A percentile compares a stretch with the other conserved stretches of the same genome.
Conservation (phyloP, 208 protist genomes). For the Leishmania arabica region DNA sequence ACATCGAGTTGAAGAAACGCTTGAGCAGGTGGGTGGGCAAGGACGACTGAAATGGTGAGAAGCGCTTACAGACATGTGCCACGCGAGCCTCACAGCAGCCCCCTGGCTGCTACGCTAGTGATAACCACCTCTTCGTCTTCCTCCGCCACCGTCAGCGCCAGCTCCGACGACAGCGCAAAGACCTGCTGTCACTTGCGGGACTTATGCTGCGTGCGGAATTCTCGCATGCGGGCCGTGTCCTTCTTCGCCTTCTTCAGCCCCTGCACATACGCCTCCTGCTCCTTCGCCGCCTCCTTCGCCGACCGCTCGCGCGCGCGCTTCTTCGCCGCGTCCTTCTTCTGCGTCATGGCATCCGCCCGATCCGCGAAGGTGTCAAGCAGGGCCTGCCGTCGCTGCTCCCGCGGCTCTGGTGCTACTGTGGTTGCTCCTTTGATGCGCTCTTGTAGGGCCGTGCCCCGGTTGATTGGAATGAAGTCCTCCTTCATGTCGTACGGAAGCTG, state of each 20-base stretch:
- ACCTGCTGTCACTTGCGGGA: constrained; percentile 48
- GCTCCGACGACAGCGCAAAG: neutral
- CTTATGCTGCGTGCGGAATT: constrained; percentile 93
- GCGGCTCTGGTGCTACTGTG: constrained; percentile 74
- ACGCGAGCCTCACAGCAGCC: neutral
- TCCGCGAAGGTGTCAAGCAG: constrained; percentile 78
- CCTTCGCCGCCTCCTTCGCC: constrained; percentile 52
- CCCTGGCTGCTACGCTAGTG: neutral
- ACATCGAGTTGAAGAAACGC: neutral
- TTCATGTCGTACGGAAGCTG: constrained; percentile 90
- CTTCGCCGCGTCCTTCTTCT: constrained; percentile 80
- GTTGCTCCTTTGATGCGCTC: constrained; percentile 74
- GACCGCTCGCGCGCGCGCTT: constrained; percentile 67
- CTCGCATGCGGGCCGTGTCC: constrained; percentile 81
- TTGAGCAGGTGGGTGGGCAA: neutral
- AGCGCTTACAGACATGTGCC: neutral
- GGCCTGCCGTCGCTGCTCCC: constrained; percentile 82
- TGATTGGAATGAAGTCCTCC: constrained; percentile 89
- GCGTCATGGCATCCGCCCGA: constrained; percentile 68
- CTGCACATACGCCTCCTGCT: constrained; percentile 78
- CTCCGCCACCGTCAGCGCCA: neutral
- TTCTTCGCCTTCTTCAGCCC: constrained; percentile 93
- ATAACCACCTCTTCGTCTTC: neutral
- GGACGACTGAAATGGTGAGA: neutral
- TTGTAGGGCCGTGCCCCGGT: constrained; percentile 54